Percentiles rank a stretch among this genome's conserved stretches.
These are phyloP conservation scores for Aspergillus campestris DNA, from an alignment of 495 filamentous ascomycete species.

Conservation along the genomic window DNA sequence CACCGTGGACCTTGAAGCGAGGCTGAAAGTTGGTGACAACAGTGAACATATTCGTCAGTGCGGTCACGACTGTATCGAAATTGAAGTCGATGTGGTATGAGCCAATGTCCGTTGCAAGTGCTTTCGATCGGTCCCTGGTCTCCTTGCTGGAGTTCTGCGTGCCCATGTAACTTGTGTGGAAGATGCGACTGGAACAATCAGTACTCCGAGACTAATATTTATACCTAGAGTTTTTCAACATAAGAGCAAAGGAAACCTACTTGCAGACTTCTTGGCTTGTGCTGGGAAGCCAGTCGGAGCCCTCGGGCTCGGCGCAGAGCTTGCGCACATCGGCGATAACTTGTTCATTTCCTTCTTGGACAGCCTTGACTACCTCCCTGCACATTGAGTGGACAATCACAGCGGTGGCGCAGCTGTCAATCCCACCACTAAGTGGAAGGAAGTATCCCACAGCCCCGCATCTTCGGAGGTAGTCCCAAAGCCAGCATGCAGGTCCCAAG, in stretches of 20 bases:
- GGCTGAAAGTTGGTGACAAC: constrained; percentile 48
- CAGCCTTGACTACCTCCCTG: constrained; percentile 58
- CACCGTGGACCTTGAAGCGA: constrained; percentile 63
- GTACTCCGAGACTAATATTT: too few species aligned
- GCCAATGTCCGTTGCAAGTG: constrained; percentile 62
- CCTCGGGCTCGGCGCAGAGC: constrained; percentile 48
- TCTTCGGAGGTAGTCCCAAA: constrained; percentile 80
- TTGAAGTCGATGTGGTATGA: constrained; percentile 67
- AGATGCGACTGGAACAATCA: constrained; percentile 35
- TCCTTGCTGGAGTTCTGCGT: constrained; percentile 62
- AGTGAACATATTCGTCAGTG: constrained; percentile 46
- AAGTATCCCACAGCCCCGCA: constrained; percentile 52
- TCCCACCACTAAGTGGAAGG: constrained; percentile 62
- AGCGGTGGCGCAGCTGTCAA: constrained; percentile 52
- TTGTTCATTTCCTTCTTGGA: constrained; percentile 52
- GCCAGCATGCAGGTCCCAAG: constrained; percentile 59
- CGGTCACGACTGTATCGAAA: constrained; percentile 58
- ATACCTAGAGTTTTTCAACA: too few species aligned
- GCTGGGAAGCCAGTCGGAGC: constrained; percentile 41
- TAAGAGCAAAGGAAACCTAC: constrained; percentile 8
- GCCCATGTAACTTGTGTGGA: constrained; percentile 77
- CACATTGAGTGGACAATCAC: constrained; percentile 74
- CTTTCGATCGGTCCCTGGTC: constrained; percentile 62
- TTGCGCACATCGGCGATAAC: constrained; percentile 63
- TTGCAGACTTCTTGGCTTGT: constrained; percentile 56